Conservation (phyloP, 306 rosid species). For the Medicago ruthenica region DNA sequence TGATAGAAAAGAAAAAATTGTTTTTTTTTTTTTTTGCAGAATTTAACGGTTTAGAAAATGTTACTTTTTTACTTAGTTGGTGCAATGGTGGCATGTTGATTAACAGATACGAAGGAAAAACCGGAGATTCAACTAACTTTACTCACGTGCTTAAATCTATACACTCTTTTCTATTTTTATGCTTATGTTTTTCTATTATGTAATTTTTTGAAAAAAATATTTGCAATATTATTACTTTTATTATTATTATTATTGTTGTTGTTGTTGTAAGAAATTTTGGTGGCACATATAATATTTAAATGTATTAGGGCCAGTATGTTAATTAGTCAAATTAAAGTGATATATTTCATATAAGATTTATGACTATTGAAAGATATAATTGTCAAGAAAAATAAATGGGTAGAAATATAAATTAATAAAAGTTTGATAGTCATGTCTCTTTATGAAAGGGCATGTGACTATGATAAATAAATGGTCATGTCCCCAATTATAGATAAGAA, state of each 20-base stretch:
- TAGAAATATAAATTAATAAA: too few species aligned
- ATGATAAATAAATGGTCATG: too few species aligned
- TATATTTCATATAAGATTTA: too few species aligned
- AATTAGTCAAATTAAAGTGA: too few species aligned
- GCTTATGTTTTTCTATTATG: background rate
- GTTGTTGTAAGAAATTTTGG: background rate
- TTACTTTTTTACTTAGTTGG: conserved; percentile 36
- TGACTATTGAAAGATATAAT: too few species aligned
- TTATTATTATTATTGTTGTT: too few species aligned
- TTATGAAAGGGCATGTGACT: too few species aligned
- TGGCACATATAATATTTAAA: too few species aligned
- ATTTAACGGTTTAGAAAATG: conserved; percentile 46
- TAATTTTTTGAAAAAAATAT: background rate
- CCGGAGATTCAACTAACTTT: conserved; percentile 42
- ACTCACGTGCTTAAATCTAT: conserved; percentile 38
- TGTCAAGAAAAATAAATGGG: too few species aligned
- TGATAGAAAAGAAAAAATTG: background rate
- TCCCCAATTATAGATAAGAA: too few species aligned
- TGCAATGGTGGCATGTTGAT: conserved; percentile 38
- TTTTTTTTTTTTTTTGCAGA: conserved; percentile 20
- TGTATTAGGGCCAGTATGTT: background rate
- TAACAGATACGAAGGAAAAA: conserved; percentile 43
- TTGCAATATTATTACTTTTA: background rate
- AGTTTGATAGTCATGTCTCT: too few species aligned
- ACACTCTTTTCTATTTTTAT: conserved; percentile 32